Base-by-base conservation (phyloP, 306 rosid species). In the Gastrolobium villosum region DNA sequence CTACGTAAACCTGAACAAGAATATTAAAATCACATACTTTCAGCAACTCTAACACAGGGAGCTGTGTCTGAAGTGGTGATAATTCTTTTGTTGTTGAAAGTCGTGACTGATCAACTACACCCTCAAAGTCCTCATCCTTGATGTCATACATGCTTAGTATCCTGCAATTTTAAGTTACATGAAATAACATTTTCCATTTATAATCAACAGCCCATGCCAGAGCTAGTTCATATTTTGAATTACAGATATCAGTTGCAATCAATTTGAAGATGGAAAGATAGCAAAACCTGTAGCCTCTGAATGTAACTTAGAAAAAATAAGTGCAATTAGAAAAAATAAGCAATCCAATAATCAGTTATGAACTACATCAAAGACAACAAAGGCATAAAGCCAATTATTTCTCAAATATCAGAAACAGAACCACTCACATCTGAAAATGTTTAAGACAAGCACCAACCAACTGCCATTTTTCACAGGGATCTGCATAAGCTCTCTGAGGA, bases 391-490 rank as follows among this genome's bases (percentile, higher is more conserved):
- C 62, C 49, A 72, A 2, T 65, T 78, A 63, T 75, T 74, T 77
- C 61, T 37, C 57, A 66, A 79, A 54, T 36, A 59, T 35, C 7
- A 67, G 60, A 67, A 36, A 54, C 60, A 54, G 56, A 85, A 77
- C 54, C 68, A 89, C 99, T 86, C 84, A 95, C 99, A 88, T 89
- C 66, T 83, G 93, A 84, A 95, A 95, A 86, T 95, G 97, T 70
- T 88, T 83, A 82, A 95, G 98, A 86, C 98, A 95, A 35, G 94
- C 92, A 57, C 88, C 88, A 83, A 91, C 96, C 83, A 95, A 86
- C 85, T 92, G 91, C 99, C 99, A 95, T 82, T 95, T 95, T 86
- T 92, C 99, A 71, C 87, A 83, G 14, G 96, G 91, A 88, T 92
- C 92, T 0, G 86, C 89, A 74, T 92, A 95, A 56, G 99, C 99